A percentile compares a stretch with the other conserved stretches of the same genome.
These are phyloP conservation scores for Tuber melanosporum DNA, from an alignment of 495 filamentous ascomycete genomes.

Conservation along the genomic window DNA sequence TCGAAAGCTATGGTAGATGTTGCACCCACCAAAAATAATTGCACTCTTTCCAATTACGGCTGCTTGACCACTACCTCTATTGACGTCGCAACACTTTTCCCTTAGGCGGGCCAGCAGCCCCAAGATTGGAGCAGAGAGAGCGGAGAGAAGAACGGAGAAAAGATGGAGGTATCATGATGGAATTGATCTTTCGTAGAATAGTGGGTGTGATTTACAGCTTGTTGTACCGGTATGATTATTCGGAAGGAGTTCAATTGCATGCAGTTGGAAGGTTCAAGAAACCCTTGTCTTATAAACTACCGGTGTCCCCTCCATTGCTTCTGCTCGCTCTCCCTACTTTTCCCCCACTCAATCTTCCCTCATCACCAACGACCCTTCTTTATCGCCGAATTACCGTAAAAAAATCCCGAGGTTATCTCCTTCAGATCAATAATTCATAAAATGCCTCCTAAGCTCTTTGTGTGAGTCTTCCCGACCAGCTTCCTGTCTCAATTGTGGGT, in stretches of 20 bases:
- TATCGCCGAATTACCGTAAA: not conserved
- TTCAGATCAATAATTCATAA: conserved; percentile 3
- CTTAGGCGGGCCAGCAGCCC: not conserved
- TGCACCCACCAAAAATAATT: too few relatives aligned
- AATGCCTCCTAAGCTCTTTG: conserved; percentile 40
- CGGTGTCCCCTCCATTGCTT: not conserved
- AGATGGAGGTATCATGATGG: not conserved
- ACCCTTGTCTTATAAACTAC: not conserved
- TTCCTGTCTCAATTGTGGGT: not conserved
- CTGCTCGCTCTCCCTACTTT: not conserved
- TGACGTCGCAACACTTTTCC: not conserved
- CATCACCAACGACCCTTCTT: not conserved
- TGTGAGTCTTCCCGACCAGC: conserved; percentile 9
- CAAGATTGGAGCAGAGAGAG: not conserved
- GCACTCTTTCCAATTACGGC: not conserved
- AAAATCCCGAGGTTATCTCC: conserved; percentile 6
- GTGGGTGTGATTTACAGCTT: not conserved
- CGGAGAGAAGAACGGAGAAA: not conserved
- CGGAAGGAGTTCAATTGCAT: not conserved
- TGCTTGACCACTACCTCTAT: not conserved
- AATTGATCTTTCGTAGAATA: not conserved
- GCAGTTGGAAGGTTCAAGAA: not conserved
- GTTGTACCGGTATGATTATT: conserved; percentile 12
- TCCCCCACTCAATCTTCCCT: not conserved
- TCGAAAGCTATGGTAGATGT: too few relatives aligned